Base-by-base conservation (phyloP, 371 early-diverging fungal species). In the Gilbertella persicaria region DNA sequence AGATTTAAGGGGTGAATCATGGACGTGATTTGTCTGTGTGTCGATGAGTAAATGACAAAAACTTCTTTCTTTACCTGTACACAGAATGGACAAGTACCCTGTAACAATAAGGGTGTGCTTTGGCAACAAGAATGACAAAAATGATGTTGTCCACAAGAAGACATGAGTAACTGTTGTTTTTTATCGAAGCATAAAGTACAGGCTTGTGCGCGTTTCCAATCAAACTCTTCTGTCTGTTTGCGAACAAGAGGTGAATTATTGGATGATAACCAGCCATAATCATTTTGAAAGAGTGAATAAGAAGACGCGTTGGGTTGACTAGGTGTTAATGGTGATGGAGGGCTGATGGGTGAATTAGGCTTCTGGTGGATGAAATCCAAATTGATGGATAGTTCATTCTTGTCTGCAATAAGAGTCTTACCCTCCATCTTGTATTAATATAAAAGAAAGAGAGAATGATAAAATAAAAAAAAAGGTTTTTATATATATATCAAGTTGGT, bases 11-110 rank as follows among this genome's bases (percentile, higher is more conserved):
- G 29, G 26, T 35, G 39, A 19, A 20, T 17, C 26, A 21, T 36
- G 8, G 16, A 9, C 7, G 14, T 2, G 17, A n/a, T 20, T 33
- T 19, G 43, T 48, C 42, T 53, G 45, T 33, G 45, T 35, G 24
- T 38, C 30, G 24, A 29, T 28, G 21, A 16, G 17, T 33, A 26
- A 49, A 37, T 17, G 12, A 23, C 37, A 37, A 37, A 29, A 17
- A 10, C 19, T 20, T 3, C 12, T 17, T 29, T 10, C 20, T 8
- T 45, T 56, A 60, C 60, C 53, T 60, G 60, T 25, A 45, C 20
- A 28, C 67, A 67, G 17, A 53, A 23, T 5, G 67, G 60, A 45
- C 67, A 67, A 14, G 45, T 28, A 16, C 41, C 47, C n/a, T 52
- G 51, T 8, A 46, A 25, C 14, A 48, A 44, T 20, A 43, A n/a